Conservation (phyloP, 345 rosid species). For the Arabis hirsuta region DNA sequence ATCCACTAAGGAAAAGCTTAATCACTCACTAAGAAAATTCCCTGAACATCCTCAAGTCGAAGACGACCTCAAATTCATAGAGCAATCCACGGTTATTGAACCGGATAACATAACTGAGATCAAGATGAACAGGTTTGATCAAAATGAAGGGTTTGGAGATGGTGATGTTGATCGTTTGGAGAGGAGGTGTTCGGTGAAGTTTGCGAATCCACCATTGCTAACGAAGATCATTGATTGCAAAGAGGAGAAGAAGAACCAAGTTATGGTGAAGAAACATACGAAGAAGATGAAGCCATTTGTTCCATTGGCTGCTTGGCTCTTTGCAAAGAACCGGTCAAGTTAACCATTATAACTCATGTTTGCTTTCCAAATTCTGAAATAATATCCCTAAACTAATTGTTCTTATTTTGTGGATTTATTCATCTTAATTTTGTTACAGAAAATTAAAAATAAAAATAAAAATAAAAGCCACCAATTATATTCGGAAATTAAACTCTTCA, state of each 20-base stretch:
- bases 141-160: slow-evolving; percentile 7
- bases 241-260: slow-evolving; percentile 47
- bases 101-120: slow-evolving; percentile 33
- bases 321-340: slow-evolving; percentile 53
- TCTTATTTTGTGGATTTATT: slow-evolving; percentile 1
- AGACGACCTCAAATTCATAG: slow-evolving; percentile 63
- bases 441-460: too few species aligned
- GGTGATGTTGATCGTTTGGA: slow-evolving; percentile 45
- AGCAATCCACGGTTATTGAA: slow-evolving; percentile 40
- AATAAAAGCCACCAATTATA: too few species aligned
- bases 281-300: slow-evolving; percentile 53
- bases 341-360: slow-evolving; percentile 16
- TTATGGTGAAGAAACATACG: slow-evolving; percentile 37
- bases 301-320: slow-evolving; percentile 63
- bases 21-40: not conserved
- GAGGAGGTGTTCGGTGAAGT: slow-evolving; percentile 68
- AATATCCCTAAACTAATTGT: slow-evolving; percentile 5
- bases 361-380: slow-evolving; percentile 3
- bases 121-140: slow-evolving; percentile 33
- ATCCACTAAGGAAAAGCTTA: slow-evolving; percentile 54
- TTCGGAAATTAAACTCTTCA: too few species aligned
- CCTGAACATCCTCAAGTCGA: slow-evolving; percentile 41
- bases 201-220: slow-evolving; percentile 64
- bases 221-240: slow-evolving; percentile 48
- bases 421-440: slow-evolving; percentile 6